Base-by-base conservation (phyloP, 441 rosid genomes). In the Erodium moschatum region DNA sequence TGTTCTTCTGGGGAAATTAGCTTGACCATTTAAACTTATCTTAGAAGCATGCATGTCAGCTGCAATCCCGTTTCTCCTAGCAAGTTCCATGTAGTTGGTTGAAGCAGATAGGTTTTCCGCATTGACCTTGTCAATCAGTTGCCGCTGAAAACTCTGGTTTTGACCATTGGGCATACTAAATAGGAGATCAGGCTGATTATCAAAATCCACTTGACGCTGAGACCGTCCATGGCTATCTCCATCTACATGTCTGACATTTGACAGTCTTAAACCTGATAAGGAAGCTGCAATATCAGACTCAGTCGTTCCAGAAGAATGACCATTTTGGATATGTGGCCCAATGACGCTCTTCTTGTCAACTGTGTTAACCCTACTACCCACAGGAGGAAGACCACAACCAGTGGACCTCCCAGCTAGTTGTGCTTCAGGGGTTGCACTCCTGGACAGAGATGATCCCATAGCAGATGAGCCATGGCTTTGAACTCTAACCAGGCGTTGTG, bases 341-440 rank as follows among this genome's bases (percentile, higher is more conserved):
- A 78, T 71, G 20, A 67, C 67, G 74, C 73, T 81, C 79, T 76
- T 88, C 78, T 85, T 89, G 70, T 86, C 95, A 16, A 60, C 66
- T 68, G 83, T 81, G 65, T 77, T 70, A 68, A 75, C 84, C 81
- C 86, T 81, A 75, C 86, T 85, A 50, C 89, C 98, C 35, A 83
- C 81, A 50, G 87, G 91, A 67, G 92, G 93, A 73, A 86, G 87
- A 70, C 86, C 87, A 70, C 84, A 76, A 73, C 80, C 81, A 46
- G 86, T 62, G 64, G 88, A 81, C 75, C 90, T 77, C 65, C 87
- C 93, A 42, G 69, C 70, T 63, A 83, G 72, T 77, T 85, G 82
- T 56, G 80, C 81, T 64, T 94, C 97, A 73, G 96, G 87, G 67
- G 89, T 86, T 79, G 84, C 78, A 76, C 85, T 88, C 78, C 93